These are phyloP conservation scores for Cystofilobasidium ferigula DNA, from an alignment of 768 basidiomycete species.

Conservation along the genomic window DNA sequence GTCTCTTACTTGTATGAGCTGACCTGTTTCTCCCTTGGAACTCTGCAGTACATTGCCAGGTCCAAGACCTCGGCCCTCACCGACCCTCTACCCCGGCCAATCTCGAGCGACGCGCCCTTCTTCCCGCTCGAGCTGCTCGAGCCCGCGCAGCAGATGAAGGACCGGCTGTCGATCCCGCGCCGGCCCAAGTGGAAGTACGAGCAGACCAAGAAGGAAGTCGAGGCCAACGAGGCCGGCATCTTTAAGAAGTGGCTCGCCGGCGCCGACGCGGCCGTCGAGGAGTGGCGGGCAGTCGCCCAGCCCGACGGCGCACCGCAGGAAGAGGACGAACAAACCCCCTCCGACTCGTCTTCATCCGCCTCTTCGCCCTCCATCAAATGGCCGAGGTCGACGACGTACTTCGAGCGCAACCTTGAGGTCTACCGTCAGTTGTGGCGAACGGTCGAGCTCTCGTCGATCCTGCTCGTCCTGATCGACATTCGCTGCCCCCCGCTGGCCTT, in stretches of 20 bases:
- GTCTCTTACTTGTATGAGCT: not conserved
- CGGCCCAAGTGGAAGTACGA: conserved; percentile 80
- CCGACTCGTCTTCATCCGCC: not conserved
- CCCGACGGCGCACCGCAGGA: not conserved
- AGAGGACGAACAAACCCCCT: not conserved
- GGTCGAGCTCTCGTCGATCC: conserved; percentile 22
- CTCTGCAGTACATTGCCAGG: conserved; percentile 29
- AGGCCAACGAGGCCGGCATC: conserved; percentile 73
- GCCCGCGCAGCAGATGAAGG: conserved; percentile 28
- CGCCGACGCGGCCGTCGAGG: conserved; percentile 32
- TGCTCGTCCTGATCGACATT: conserved; percentile 26
- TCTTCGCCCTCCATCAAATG: not conserved
- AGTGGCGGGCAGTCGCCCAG: conserved; percentile 4
- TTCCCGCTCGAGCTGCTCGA: conserved; percentile 30
- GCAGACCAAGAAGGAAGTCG: conserved; percentile 78
- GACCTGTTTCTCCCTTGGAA: not conserved
- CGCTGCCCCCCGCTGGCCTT: conserved; percentile 26
- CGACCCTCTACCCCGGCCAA: conserved; percentile 30
- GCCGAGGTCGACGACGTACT: conserved; percentile 23
- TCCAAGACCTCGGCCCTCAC: conserved; percentile 33
- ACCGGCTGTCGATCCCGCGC: conserved; percentile 47
- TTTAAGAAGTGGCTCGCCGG: conserved; percentile 67
- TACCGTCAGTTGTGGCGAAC: conserved; percentile 23
- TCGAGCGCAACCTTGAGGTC: conserved; percentile 24
- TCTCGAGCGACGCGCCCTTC: conserved; percentile 27